A percentile compares a stretch with the other conserved stretches of the same genome.
These are phyloP conservation scores for Phytophthora boehmeriae DNA, from an alignment of 352 stramenopile species.

Conservation along the genomic window DNA sequence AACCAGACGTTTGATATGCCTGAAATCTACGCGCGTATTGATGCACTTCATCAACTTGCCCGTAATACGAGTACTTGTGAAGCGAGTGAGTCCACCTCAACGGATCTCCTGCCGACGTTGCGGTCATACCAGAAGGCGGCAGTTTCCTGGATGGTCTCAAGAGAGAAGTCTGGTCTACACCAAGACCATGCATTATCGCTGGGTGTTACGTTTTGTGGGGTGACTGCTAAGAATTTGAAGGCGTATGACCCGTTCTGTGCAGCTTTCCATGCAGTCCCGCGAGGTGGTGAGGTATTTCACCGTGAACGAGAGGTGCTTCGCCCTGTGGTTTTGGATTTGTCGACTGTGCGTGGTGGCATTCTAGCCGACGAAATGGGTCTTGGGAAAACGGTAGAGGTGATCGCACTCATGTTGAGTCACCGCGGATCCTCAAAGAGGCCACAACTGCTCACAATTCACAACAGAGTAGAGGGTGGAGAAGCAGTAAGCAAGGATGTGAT, in stretches of 20 bases:
- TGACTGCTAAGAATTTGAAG: background rate
- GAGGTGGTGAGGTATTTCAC: background rate
- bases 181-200: background rate
- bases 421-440: slow-evolving; percentile 37
- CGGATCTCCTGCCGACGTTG: slow-evolving; percentile 82
- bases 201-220: slow-evolving; percentile 26
- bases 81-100: slow-evolving; percentile 1
- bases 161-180: slow-evolving; percentile 77
- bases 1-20: slow-evolving; percentile 47
- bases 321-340: slow-evolving; percentile 14
- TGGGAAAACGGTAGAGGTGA: slow-evolving; percentile 88
- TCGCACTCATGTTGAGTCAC: slow-evolving; percentile 58
- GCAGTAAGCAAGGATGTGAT: background rate
- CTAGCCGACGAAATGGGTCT: slow-evolving; percentile 94
- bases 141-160: slow-evolving; percentile 92
- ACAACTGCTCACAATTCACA: slow-evolving; percentile 17
- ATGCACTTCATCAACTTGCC: slow-evolving; percentile 41
- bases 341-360: slow-evolving; percentile 76
- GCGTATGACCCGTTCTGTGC: slow-evolving; percentile 51
- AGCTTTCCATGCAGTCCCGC: slow-evolving; percentile 25
- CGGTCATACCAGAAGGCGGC: slow-evolving; percentile 97
- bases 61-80: slow-evolving; percentile 24
- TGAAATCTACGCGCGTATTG: slow-evolving; percentile 65
- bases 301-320: slow-evolving; percentile 15
- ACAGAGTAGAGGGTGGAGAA: slow-evolving; percentile 1